Conservation (phyloP, 148 eudicot species). For the Agrostemma githago region DNA sequence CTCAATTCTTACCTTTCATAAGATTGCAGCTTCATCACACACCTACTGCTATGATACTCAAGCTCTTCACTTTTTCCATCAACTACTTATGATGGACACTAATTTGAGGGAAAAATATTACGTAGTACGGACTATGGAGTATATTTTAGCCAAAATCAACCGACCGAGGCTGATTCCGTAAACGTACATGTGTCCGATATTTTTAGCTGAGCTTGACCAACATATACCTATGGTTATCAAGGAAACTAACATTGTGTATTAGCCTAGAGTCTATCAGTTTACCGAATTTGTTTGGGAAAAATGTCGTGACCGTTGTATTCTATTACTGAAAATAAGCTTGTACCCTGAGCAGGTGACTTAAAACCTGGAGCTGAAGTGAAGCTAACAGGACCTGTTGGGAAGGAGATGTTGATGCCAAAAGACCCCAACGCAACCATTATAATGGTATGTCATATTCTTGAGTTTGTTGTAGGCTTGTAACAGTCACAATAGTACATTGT, state of each 20-base stretch:
- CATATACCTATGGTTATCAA: not conserved
- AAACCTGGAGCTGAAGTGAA: constrained; percentile 79
- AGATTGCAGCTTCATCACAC: not conserved
- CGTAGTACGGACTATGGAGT: too few species aligned
- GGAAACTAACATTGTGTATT: not conserved
- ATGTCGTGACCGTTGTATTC: not conserved
- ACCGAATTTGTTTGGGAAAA: not conserved
- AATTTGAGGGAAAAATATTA: too few species aligned
- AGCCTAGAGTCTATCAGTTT: not conserved
- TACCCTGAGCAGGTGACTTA: constrained; percentile 70
- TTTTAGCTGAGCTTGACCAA: not conserved
- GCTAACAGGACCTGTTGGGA: constrained; percentile 97
- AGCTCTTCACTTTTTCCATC: not conserved
- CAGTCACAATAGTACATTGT: too few species aligned
- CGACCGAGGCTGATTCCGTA: not conserved
- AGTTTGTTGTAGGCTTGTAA: not conserved
- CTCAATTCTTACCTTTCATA: constrained; percentile 1
- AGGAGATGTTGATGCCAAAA: constrained; percentile 99
- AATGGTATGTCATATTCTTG: constrained; percentile 44
- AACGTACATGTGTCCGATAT: too few species aligned
- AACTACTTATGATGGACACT: not conserved
- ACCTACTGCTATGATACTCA: not conserved
- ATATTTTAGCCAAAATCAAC: too few species aligned
- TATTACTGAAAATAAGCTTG: not conserved
- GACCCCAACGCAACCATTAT: constrained; percentile 88